phyloP scores from a whole-genome alignment of 768 basidiomycete genomes.

The Amanita rimosa region DNA sequence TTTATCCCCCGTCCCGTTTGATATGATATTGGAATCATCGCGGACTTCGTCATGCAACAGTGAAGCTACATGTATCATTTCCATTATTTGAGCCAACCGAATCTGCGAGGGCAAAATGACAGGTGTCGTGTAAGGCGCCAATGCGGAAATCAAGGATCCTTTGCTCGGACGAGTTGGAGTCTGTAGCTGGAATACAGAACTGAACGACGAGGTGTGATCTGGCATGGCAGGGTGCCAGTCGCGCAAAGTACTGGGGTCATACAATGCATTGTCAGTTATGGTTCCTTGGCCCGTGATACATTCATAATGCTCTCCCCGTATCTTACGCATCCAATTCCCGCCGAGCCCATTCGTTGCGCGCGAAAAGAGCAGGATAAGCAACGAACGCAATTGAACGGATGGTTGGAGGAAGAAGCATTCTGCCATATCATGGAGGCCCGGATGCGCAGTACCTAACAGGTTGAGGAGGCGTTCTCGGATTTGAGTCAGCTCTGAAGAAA shows the following conservation, averaged over 20 bases:
- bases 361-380: slow-evolving; percentile 81
- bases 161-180: slow-evolving; percentile 14
- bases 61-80: slow-evolving; percentile 97
- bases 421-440: slow-evolving; percentile 78
- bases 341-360: slow-evolving; percentile 92
- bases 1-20: slow-evolving; percentile 74
- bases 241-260: slow-evolving; percentile 70
- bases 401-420: slow-evolving; percentile 86
- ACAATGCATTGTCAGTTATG: slow-evolving; percentile 73
- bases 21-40: slow-evolving; percentile 52
- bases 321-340: slow-evolving; percentile 44
- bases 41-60: slow-evolving; percentile 89
- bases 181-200: slow-evolving; percentile 40
- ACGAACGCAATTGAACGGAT: slow-evolving; percentile 84
- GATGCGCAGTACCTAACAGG: slow-evolving; percentile 83
- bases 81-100: slow-evolving; percentile 89
- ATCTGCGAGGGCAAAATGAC: slow-evolving; percentile 77
- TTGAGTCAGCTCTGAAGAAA: slow-evolving; percentile 61
- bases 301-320: slow-evolving; percentile 50
- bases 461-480: slow-evolving; percentile 63
- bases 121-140: slow-evolving; percentile 17
- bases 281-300: slow-evolving; percentile 37
- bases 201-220: slow-evolving; percentile 62
- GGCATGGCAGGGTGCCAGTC: slow-evolving; percentile 89
- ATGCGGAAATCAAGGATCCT: slow-evolving; percentile 13